Base-by-base conservation (phyloP, 768 basidiomycete genomes). In the Phlegmacium glaucopus region DNA sequence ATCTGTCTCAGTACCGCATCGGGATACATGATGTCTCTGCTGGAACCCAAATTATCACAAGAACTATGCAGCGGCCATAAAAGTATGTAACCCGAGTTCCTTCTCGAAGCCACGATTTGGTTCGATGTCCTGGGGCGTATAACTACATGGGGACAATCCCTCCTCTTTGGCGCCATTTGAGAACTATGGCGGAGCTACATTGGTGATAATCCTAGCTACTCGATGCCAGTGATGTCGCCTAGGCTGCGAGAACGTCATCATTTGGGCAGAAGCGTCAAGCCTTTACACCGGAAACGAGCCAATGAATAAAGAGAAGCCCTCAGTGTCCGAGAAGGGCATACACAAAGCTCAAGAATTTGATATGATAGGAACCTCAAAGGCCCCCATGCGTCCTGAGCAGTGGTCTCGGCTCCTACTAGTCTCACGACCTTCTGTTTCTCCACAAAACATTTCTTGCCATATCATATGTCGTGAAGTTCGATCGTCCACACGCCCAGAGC, bases 51-150 rank as follows among this genome's bases (percentile, higher is more conserved):
- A 48, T 4, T 73, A 58, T 55, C 56, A 57, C 28, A 70, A 72
- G 18, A 71, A 77, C 7, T 66, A 67, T 44, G 70, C 72, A 40
- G 74, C 75, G 7, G n/a, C n/a, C n/a, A n/a, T n/a, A n/a, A n/a
- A n/a, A n/a, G n/a, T n/a, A n/a, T n/a, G n/a, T n/a, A n/a, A n/a
- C 70, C 87, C 70, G 63, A 78, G 67, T 90, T 90, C 65, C 82
- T 91, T 60, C 75, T 90, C 67, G 88, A 88, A 64, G 85, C 89
- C 26, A 81, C 86, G 12, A 82, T 91, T 45, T 92, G 90, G 90
- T 90, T 91, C 63, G 89, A 92, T 61, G 87, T 91, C 29, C 74
- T 91, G 43, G 87, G 87, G 6, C 80, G 84, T 1, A 77, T 85
- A 42, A 87, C n/a, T n/a, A n/a, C n/a, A n/a, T n/a, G n/a, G n/a